A percentile compares a stretch with the other conserved stretches of the same genome.
Evolutionary conservation across 73 alveolate genomes (phyloP).

Genomic region (Symbiodinium natans): DNA sequence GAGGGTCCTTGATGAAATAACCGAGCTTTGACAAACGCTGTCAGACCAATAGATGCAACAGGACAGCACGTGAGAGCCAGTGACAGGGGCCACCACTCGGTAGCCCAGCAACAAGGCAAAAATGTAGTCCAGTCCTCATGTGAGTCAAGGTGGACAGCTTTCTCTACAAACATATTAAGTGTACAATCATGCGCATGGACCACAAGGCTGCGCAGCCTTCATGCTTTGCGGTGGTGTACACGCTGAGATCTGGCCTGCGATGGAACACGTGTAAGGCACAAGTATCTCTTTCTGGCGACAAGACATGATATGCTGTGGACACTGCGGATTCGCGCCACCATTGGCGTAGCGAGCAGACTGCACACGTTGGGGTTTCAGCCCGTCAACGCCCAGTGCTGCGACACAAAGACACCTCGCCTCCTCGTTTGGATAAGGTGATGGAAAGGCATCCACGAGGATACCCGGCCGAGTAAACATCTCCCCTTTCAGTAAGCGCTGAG

Average conservation of each 20-base stretch:
- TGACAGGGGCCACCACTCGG: conserved; percentile 9
- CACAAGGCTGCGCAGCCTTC: conserved; percentile 33
- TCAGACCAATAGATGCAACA: neutral
- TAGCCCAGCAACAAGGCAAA: conserved; percentile 73
- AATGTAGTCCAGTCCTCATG: conserved; percentile 64
- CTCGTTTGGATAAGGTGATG: conserved; percentile 91
- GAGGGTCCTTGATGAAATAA: conserved; percentile 24
- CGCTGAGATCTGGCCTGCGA: conserved; percentile 78
- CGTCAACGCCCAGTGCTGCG: neutral
- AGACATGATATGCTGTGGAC: neutral
- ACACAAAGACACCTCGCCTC: too few relatives aligned
- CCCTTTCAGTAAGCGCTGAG: neutral
- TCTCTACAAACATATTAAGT: too few relatives aligned
- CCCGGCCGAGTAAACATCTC: conserved; percentile 94
- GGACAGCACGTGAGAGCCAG: neutral
- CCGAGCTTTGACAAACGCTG: neutral
- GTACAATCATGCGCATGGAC: neutral
- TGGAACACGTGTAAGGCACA: neutral
- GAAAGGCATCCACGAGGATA: conserved; percentile 83
- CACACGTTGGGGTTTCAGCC: neutral
- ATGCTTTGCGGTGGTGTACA: conserved; percentile 91
- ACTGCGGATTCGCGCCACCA: conserved; percentile 84
- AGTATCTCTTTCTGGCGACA: neutral
- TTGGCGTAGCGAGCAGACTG: conserved; percentile 91
- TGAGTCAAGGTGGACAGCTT: neutral